Percentiles rank a stretch among this genome's conserved stretches.
Evolutionary conservation across 2,329 filamentous ascomycete genomes (phyloP).

Genomic region (Fusarium verrucosum): DNA sequence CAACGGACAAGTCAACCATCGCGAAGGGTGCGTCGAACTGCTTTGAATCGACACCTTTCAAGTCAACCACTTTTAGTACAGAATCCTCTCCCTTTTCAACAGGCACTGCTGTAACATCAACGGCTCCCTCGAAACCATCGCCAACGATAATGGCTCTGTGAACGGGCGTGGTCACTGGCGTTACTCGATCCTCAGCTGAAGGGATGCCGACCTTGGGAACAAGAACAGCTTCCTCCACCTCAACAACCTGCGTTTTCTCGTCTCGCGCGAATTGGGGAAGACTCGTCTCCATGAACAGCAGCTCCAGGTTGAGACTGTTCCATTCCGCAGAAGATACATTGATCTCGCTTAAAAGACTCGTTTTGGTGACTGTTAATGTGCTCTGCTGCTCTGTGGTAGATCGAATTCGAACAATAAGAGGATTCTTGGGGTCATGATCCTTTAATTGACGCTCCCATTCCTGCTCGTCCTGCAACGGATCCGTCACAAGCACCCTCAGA

Average conservation of each 20-base stretch:
- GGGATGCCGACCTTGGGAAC: constrained; percentile 78
- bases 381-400: constrained; percentile 44
- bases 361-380: constrained; percentile 44
- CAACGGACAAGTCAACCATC: constrained; percentile 71
- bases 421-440: constrained; percentile 59
- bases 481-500: constrained; percentile 74
- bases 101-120: constrained; percentile 59
- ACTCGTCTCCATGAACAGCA: constrained; percentile 66
- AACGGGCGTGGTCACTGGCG: constrained; percentile 80
- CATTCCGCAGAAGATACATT: constrained; percentile 70
- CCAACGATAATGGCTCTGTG: constrained; percentile 82
- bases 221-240: constrained; percentile 73
- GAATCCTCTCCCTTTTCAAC: constrained; percentile 51
- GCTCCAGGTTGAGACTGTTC: constrained; percentile 69
- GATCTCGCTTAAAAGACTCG: constrained; percentile 63
- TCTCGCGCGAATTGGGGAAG: constrained; percentile 48
- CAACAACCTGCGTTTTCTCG: constrained; percentile 42
- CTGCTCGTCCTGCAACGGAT: constrained; percentile 70
- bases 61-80: constrained; percentile 66
- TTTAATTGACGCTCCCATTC: constrained; percentile 74
- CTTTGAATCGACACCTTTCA: constrained; percentile 57
- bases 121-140: constrained; percentile 74
- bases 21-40: constrained; percentile 57
- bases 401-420: constrained; percentile 70
- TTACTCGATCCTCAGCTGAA: constrained; percentile 70